Conservation (phyloP, 2,329 filamentous ascomycete species). For the Alternaria longipes region DNA sequence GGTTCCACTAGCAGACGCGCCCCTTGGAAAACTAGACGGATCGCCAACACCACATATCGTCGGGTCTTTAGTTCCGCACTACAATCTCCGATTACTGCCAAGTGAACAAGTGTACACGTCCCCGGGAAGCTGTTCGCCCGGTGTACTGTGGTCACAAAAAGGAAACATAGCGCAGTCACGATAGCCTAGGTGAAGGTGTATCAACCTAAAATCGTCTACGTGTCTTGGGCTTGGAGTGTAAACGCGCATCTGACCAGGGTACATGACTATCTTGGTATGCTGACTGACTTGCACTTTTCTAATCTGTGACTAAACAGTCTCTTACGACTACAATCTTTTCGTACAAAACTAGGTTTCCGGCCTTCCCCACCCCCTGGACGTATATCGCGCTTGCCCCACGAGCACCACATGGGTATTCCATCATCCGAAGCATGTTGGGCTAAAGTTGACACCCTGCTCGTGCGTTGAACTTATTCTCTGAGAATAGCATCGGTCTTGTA, state of each 20-base stretch:
- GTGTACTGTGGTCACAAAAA: neutral
- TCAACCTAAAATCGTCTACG: neutral
- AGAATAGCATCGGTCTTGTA: slow-evolving; percentile 2
- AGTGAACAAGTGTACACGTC: neutral
- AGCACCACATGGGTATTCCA: slow-evolving; percentile 6
- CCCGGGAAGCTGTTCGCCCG: neutral
- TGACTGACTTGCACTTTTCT: neutral
- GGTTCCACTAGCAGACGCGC: slow-evolving; percentile 2
- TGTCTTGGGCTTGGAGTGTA: neutral
- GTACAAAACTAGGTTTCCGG: slow-evolving; percentile 1
- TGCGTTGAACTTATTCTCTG: neutral
- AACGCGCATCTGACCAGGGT: neutral
- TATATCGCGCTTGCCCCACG: slow-evolving; percentile 6
- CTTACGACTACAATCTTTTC: slow-evolving; percentile 2
- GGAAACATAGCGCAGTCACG: neutral
- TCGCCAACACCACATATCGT: slow-evolving; percentile 5
- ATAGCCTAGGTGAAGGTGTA: neutral
- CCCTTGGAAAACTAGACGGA: slow-evolving; percentile 1
- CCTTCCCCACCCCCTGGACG: neutral
- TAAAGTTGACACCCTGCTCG: neutral
- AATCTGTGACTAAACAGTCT: neutral
- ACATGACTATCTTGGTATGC: neutral
- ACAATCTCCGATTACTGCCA: neutral
- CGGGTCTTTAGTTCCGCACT: slow-evolving; percentile 4
- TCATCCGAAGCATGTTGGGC: neutral